Evolutionary conservation across 2,329 filamentous ascomycete genomes (phyloP), one percentile per base, ranked within the genome.

Genomic region (Polychaeton citri): DNA sequence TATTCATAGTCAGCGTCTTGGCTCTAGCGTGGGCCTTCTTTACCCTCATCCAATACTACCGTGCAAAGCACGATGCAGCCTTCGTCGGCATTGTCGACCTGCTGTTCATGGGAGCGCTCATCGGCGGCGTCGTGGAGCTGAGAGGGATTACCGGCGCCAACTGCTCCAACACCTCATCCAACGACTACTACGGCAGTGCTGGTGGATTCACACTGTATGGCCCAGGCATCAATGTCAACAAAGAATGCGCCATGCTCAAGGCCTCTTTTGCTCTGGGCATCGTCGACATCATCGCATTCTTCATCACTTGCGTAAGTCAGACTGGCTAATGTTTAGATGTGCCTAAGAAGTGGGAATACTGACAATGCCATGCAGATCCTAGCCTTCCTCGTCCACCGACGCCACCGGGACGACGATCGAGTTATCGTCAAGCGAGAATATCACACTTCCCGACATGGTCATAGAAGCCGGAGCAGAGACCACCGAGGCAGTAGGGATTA

Each of bases 191-290:
- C 48, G 54, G 72, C 36, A 15, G 15, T 6, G 21, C 26, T 5
- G 38, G 39, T 8, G 64, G 71, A 9, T 72, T 83, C 42, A 71
- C 74, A 19, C 65, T 61, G 43, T 72, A 72, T 30, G 66, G 66
- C 10, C 62, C 74, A 39, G 58, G 68, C 30, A 53, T 77, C 28
- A 59, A 69, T 36, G 59, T 77, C 24, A 69, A 83, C 59, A 88
- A 88, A 68, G 74, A 76, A 4, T 96, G 88, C 62, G 74, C 80
- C 34, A 90, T 95, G 84, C 74, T 94, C 53, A 96, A 95, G 72
- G 81, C 87, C 1, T 72, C 69, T 46, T 96, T 85, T 62, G 88
- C 85, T 2, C 78, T 95, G 47, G 85, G 74, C 33, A 95, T 96
- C 58, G 92, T 95, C 71, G 83, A 90, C 58, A 66, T 68, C 46